Conservation (phyloP, 2,329 filamentous ascomycete species). For the Mycosphaerella sp. region DNA sequence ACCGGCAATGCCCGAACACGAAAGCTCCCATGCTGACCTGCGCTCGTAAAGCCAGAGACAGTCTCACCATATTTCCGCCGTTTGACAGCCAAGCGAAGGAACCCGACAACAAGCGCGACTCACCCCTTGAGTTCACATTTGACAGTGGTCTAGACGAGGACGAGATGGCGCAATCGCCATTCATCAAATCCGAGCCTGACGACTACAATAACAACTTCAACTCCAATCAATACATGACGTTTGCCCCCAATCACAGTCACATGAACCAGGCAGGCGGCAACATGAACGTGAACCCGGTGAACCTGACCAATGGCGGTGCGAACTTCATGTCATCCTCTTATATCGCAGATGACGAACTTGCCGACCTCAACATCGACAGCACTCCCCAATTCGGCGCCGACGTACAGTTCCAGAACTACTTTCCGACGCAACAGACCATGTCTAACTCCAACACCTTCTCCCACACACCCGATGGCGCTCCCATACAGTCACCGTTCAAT, state of each 20-base stretch:
- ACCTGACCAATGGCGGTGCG: constrained; percentile 62
- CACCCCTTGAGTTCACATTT: constrained; percentile 32
- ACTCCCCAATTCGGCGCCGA: constrained; percentile 30
- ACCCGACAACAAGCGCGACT: constrained; percentile 30
- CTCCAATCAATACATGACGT: constrained; percentile 35
- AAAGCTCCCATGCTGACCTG: constrained; percentile 16
- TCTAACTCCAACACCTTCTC: constrained; percentile 73
- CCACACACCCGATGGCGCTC: constrained; percentile 83
- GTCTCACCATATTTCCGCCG: constrained; percentile 33
- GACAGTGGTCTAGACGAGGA: constrained; percentile 27
- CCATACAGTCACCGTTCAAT: constrained; percentile 84
- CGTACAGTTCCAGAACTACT: constrained; percentile 41
- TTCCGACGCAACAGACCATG: constrained; percentile 43
- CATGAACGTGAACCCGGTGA: constrained; percentile 73
- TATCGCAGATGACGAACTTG: constrained; percentile 83
- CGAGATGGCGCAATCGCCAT: constrained; percentile 53
- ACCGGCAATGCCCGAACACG: constrained; percentile 10
- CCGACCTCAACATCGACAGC: constrained; percentile 56
- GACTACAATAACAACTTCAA: constrained; percentile 53
- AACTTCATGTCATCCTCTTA: constrained; percentile 55
- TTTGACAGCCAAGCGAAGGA: constrained; percentile 29
- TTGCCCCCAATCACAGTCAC: constrained; percentile 23
- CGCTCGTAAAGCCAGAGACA: constrained; percentile 18
- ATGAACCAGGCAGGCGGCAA: constrained; percentile 38
- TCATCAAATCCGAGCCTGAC: constrained; percentile 61